These are phyloP conservation scores for Colletotrichum musicola DNA, from an alignment of 2,329 filamentous ascomycete genomes.

Conservation along the genomic window DNA sequence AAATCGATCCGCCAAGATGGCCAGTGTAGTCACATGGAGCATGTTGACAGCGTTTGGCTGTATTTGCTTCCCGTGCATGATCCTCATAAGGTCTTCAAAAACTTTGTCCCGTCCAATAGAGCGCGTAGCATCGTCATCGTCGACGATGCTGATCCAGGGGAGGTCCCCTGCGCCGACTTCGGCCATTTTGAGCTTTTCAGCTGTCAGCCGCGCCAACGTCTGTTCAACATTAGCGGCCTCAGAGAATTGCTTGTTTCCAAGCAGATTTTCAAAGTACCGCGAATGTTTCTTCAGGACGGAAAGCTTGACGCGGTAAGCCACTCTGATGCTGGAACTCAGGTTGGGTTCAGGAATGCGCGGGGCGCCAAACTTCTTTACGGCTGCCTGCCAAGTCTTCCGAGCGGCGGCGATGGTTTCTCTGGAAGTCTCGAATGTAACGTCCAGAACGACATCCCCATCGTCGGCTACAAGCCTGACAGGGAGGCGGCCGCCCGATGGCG, in stretches of 20 bases:
- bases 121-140: slow-evolving; percentile 77
- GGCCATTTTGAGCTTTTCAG: slow-evolving; percentile 60
- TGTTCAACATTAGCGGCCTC: slow-evolving; percentile 70
- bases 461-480: slow-evolving; percentile 64
- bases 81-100: slow-evolving; percentile 76
- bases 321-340: slow-evolving; percentile 53
- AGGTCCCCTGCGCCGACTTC: slow-evolving; percentile 65
- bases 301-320: slow-evolving; percentile 72
- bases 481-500: slow-evolving; percentile 43
- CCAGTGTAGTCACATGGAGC: slow-evolving; percentile 74
- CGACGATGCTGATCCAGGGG: slow-evolving; percentile 73
- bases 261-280: slow-evolving; percentile 76
- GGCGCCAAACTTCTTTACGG: slow-evolving; percentile 46
- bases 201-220: slow-evolving; percentile 62
- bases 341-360: slow-evolving; percentile 45
- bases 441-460: slow-evolving; percentile 74
- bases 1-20: slow-evolving; percentile 80
- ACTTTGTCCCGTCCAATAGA: slow-evolving; percentile 69
- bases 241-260: slow-evolving; percentile 72
- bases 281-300: slow-evolving; percentile 70
- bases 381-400: slow-evolving; percentile 53
- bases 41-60: slow-evolving; percentile 61
- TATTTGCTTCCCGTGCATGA: slow-evolving; percentile 70
- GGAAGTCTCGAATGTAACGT: slow-evolving; percentile 74
- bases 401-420: slow-evolving; percentile 61